phyloP scores from a whole-genome alignment of 345 rosid species.

The Durio zibethinus region DNA sequence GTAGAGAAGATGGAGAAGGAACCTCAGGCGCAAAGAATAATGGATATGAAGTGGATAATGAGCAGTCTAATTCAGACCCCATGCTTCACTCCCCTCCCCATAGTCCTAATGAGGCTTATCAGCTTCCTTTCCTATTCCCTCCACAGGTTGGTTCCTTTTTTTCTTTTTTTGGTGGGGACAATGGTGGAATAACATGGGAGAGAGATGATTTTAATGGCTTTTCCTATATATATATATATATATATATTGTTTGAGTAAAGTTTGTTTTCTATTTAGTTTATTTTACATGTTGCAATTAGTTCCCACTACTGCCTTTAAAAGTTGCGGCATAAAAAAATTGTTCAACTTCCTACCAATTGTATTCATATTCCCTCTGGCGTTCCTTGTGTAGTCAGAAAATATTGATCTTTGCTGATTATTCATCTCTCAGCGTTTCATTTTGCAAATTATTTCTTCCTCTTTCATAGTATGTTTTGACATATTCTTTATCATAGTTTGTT shows the following conservation, averaged over 20 bases:
- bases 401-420: not conserved
- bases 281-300: not conserved
- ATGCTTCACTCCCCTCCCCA: constrained; percentile 34
- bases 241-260: not conserved
- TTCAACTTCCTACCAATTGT: not conserved
- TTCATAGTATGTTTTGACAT: not conserved
- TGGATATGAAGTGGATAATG: constrained; percentile 28
- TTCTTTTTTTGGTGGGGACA: not conserved
- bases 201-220: too few species aligned
- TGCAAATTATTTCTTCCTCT: not conserved
- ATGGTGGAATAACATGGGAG: too few species aligned
- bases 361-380: not conserved
- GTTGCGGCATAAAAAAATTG: not conserved
- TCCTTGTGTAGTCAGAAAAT: not conserved
- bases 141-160: constrained; percentile 31
- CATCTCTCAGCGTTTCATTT: not conserved
- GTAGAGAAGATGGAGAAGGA: constrained; percentile 47
- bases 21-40: constrained; percentile 24
- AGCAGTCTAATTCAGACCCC: constrained; percentile 27
- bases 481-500: not conserved
- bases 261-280: not conserved
- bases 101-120: constrained; percentile 20
- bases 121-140: constrained; percentile 25
- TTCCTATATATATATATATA: not conserved
- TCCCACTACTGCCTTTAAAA: not conserved